Evolutionary conservation across 441 rosid genomes (phyloP), one percentile per base, ranked within the genome.

Genomic region (Pelargonium australe): DNA sequence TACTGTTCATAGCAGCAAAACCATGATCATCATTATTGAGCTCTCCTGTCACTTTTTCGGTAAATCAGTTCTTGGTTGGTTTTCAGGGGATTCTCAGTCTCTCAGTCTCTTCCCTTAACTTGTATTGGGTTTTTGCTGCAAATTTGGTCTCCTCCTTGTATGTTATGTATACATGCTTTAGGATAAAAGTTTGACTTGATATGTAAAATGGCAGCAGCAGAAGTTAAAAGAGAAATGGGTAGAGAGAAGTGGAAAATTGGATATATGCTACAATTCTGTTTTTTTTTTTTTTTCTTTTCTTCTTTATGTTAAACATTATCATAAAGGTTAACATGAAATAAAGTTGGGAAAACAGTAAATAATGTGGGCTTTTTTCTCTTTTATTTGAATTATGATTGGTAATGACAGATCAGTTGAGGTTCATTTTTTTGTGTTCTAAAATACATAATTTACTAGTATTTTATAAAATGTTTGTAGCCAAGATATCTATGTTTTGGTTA

Each of bases 81-180:
- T 75, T 70, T 62, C 63, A 68, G 72, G 79, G 55, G 55, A 49
- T 49, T 49, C n/a, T 49, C 57, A 49, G 57, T 49, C 57, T 49
- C 6, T 49, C 0, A 1, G 12, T 47, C 13, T 2, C 13, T 12
- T 47, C 16, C 5, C 57, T 0, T 49, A 10, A 10, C 4, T 14
- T 80, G 84, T 78, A 82, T 76, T 74, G 34, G 81, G 72, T 65
- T 74, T 41, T 69, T 63, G 86, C 79, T 82, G 87, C 87, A 79
- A 78, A 72, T 70, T 40, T 31, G 63, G 43, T 4, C 65, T 51
- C 58, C 68, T 40, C n/a, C n/a, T n/a, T 81, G 78, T 73, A 73
- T 81, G 78, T 76, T 71, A 72, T 73, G 31, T 74, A 76, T 78
- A 70, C 79, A 65, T 12, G 10, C 11, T 3, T 31, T 70, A 71